Conservation (phyloP, 768 basidiomycete species). For the Podaxis sp. region DNA sequence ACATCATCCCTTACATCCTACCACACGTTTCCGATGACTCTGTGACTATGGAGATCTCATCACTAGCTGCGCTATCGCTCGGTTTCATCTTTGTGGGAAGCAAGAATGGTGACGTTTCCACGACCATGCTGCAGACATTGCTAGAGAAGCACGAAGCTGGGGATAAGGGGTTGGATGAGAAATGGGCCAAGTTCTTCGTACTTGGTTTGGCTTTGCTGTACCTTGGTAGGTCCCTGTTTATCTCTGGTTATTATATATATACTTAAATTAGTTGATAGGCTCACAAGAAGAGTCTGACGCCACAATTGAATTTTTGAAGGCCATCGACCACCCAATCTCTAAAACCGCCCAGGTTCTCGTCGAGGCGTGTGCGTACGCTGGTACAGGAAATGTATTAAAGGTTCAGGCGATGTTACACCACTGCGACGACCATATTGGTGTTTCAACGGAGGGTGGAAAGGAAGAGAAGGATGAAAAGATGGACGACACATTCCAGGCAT, state of each 20-base stretch:
- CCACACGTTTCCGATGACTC: constrained; percentile 81
- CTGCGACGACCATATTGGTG: constrained; percentile 87
- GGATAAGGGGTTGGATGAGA: constrained; percentile 78
- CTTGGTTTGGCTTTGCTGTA: constrained; percentile 89
- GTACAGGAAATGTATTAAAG: constrained; percentile 92
- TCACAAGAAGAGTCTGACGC: constrained; percentile 92
- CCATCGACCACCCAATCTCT: constrained; percentile 89
- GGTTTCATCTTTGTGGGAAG: constrained; percentile 97
- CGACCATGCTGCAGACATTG: constrained; percentile 84
- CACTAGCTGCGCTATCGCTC: constrained; percentile 82
- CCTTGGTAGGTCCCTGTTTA: constrained; percentile 57
- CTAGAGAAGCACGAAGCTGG: constrained; percentile 73
- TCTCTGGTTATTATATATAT: not conserved
- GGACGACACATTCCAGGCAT: constrained; percentile 85
- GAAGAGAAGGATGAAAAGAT: constrained; percentile 57
- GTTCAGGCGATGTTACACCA: constrained; percentile 90
- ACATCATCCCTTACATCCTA: constrained; percentile 73
- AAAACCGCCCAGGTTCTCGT: constrained; percentile 90
- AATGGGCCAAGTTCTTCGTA: constrained; percentile 91
- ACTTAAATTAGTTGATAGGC: constrained; percentile 43
- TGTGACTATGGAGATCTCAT: constrained; percentile 84
- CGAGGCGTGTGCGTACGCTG: constrained; percentile 92
- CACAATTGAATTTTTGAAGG: constrained; percentile 89
- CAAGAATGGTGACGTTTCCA: constrained; percentile 89
- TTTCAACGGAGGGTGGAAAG: constrained; percentile 36